A percentile compares a stretch with the other conserved stretches of the same genome.
Conservation (phyloP, 2,329 filamentous ascomycete genomes). For the Nannizziopsis barbatae region DNA sequence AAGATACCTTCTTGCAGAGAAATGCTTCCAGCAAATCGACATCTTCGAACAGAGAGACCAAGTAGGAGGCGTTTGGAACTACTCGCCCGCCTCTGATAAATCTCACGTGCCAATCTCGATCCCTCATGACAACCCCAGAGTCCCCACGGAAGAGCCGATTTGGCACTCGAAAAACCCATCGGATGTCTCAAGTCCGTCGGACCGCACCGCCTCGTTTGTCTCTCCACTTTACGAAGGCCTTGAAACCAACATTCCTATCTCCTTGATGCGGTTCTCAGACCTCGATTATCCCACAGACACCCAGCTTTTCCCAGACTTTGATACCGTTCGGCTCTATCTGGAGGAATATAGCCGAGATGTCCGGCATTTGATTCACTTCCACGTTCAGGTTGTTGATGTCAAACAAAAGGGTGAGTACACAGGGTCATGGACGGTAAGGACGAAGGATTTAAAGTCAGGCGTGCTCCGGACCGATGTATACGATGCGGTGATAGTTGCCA, state of each 20-base stretch:
- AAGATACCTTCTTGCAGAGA: slow-evolving; percentile 62
- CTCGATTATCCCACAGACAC: slow-evolving; percentile 51
- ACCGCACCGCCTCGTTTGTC: slow-evolving; percentile 51
- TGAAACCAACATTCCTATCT: slow-evolving; percentile 76
- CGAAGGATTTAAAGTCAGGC: slow-evolving; percentile 41
- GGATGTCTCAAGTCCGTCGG: slow-evolving; percentile 6
- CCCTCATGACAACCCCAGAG: slow-evolving; percentile 57
- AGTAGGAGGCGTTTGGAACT: slow-evolving; percentile 80
- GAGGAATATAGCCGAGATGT: slow-evolving; percentile 59
- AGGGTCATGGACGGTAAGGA: slow-evolving; percentile 50
- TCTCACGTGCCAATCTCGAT: slow-evolving; percentile 38
- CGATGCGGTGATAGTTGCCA: slow-evolving; percentile 65
- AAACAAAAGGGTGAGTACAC: slow-evolving; percentile 27
- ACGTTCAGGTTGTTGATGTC: slow-evolving; percentile 57
- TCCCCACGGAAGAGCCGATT: slow-evolving; percentile 52
- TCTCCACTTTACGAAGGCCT: slow-evolving; percentile 72
- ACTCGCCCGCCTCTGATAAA: slow-evolving; percentile 45
- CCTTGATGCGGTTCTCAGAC: slow-evolving; percentile 70
- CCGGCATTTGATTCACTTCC: slow-evolving; percentile 55
- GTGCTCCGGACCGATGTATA: slow-evolving; percentile 41
- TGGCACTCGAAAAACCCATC: slow-evolving; percentile 30
- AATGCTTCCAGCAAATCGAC: slow-evolving; percentile 56
- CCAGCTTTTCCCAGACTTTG: slow-evolving; percentile 63
- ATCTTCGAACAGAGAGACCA: slow-evolving; percentile 71
- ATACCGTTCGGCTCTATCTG: slow-evolving; percentile 63